Evolutionary conservation across 257 asterid genomes (phyloP).

Genomic region (Capsicum baccatum): DNA sequence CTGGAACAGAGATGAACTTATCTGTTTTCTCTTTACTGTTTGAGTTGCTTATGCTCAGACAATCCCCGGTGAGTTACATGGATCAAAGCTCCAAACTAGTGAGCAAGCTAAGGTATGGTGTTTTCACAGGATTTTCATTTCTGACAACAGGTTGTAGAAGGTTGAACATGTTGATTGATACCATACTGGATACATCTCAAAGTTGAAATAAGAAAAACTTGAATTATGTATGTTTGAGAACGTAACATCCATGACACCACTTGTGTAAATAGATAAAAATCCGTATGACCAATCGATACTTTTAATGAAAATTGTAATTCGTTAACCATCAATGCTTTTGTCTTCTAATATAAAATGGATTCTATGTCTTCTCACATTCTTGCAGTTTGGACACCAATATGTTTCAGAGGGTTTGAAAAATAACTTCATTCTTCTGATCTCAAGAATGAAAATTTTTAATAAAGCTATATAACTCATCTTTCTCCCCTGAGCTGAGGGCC

Average conservation of each 20-base stretch:
- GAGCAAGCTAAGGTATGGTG: not conserved
- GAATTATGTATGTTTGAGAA: not conserved
- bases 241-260: not conserved
- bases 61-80: not conserved
- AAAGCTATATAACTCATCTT: not conserved
- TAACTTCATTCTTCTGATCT: not conserved
- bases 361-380: not conserved
- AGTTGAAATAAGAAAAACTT: slow-evolving; percentile 10
- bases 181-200: not conserved
- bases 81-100: not conserved
- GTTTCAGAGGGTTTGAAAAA: not conserved
- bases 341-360: not conserved
- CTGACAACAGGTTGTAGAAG: not conserved
- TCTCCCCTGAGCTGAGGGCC: too few relatives aligned
- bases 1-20: not conserved
- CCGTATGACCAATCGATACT: not conserved
- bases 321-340: not conserved
- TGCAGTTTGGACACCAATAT: not conserved
- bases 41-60: not conserved
- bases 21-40: not conserved
- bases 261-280: not conserved
- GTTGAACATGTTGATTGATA: not conserved
- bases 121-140: not conserved
- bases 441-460: not conserved
- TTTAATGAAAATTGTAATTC: not conserved